Base-by-base conservation (phyloP, 2,329 filamentous ascomycete genomes). In the Gliomastix tumulicola region DNA sequence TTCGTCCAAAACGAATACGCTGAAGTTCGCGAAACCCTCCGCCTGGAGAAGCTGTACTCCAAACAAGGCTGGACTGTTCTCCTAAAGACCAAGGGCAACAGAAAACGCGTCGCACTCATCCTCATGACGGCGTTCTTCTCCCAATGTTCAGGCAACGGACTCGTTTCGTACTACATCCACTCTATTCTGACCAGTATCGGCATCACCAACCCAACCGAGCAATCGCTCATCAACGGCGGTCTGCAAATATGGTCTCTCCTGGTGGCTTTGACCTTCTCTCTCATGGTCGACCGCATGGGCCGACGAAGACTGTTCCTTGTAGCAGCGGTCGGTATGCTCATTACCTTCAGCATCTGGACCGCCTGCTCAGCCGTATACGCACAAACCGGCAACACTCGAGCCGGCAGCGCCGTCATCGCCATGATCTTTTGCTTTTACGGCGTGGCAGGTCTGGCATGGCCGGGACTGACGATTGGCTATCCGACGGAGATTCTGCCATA, bases 281-380 rank as follows among this genome's bases (percentile, higher is more conserved):
- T 53, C 41, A 48, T 60, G 19, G 57, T 62, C 21, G 59, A 63
- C 40, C 40, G 56, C 4, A 48, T 62, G 6, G 60, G 60, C 8
- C 59, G 60, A 20, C 57, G 58, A 3, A 54, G 54, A 38, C 60
- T 64, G 53, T 45, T 63, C 18, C 51, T 63, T 17, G 48, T 53
- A n/a, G 56, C 57, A 15, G 57, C 56, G 3, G 40, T 51, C 3
- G 54, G 56, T 15, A 60, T 62, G 45, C 55, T 54, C 30, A 47
- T 54, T 10, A 46, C 48, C 19, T 57, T 54, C 27, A 43, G 47
- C n/a, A 60, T 55, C 35, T 52, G 47, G 27, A 45, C 50, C 6
- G 53, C 53, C 18, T 40, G 36, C 38, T 34, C 35, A 10, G 41
- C 41, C 19, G 35, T 40, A 12, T 43, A 40, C 35, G 38, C 35